A percentile compares a stretch with the other conserved stretches of the same genome.
Evolutionary conservation across 345 rosid species (phyloP).

Genomic region (Rhodamnia rubescens): DNA sequence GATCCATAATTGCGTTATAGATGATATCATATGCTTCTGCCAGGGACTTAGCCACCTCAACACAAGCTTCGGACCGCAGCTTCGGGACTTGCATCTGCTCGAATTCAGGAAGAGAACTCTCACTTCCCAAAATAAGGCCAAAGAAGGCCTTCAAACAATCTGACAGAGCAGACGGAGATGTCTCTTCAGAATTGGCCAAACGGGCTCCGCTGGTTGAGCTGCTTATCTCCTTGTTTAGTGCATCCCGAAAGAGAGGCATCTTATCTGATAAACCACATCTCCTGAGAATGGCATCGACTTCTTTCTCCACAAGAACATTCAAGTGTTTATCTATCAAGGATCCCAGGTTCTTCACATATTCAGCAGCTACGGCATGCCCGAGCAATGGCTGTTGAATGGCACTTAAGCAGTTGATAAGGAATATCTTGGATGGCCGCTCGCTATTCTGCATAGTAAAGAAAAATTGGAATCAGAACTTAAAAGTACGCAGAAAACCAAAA

Average conservation of each 20-base stretch:
- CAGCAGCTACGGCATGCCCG: conserved; percentile 59
- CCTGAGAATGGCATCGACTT: conserved; percentile 70
- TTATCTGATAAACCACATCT: conserved; percentile 58
- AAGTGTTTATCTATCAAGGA: conserved; percentile 65
- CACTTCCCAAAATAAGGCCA: conserved; percentile 78
- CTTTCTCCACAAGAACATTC: conserved; percentile 58
- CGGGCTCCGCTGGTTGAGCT: conserved; percentile 2
- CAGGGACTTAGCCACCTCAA: conserved; percentile 58
- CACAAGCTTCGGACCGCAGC: conserved; percentile 70
- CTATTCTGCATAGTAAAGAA: conserved; percentile 44
- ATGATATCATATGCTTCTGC: conserved; percentile 78
- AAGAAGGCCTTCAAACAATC: conserved; percentile 81
- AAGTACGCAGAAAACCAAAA: not conserved
- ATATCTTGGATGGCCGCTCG: conserved; percentile 75
- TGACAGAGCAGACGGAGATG: conserved; percentile 47
- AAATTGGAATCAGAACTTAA: not conserved
- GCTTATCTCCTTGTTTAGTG: conserved; percentile 16
- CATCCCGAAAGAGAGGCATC: conserved; percentile 49
- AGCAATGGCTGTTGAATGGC: conserved; percentile 81
- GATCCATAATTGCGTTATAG: conserved; percentile 60
- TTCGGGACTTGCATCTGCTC: conserved; percentile 93
- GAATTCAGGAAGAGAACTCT: conserved; percentile 76
- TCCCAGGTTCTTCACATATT: conserved; percentile 58
- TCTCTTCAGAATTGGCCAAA: conserved; percentile 54
- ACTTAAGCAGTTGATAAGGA: conserved; percentile 85